A percentile compares a stretch with the other conserved stretches of the same genome.
Evolutionary conservation across 371 early-diverging fungal genomes (phyloP).

Genomic region (Dinochytrium kinnereticum): DNA sequence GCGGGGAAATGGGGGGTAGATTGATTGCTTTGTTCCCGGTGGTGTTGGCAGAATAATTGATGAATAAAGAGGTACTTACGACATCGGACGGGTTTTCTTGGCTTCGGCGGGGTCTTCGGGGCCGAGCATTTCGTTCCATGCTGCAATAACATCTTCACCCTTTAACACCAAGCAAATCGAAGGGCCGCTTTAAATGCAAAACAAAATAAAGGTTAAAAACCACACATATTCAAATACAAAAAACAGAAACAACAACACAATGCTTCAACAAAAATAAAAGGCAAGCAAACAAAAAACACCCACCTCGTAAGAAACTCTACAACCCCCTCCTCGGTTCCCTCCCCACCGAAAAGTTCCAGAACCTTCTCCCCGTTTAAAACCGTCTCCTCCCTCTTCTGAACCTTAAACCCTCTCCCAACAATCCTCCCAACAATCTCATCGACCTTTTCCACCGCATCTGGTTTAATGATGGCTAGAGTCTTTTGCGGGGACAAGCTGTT

Average conservation of each 20-base stretch:
- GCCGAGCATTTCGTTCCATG: conserved; percentile 57
- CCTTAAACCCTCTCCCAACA: conserved; percentile 47
- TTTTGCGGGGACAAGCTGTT: conserved; percentile 42
- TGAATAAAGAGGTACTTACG: conserved; percentile 30
- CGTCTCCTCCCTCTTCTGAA: conserved; percentile 55
- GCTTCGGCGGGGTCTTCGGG: conserved; percentile 55
- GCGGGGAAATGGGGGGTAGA: too few species aligned
- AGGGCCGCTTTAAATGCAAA: conserved; percentile 42
- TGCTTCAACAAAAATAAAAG: too few species aligned
- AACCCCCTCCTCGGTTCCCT: conserved; percentile 37
- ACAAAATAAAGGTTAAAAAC: not conserved
- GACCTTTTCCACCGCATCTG: conserved; percentile 44
- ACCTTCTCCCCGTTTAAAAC: conserved; percentile 41
- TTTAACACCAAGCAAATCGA: conserved; percentile 52
- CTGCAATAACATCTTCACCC: conserved; percentile 55
- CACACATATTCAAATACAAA: not conserved
- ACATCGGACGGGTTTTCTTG: conserved; percentile 44
- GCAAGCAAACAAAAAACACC: conserved; percentile 19
- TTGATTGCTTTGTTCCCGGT: too few species aligned
- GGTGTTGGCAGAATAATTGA: too few species aligned
- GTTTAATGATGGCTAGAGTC: conserved; percentile 57
- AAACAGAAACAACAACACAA: too few species aligned
- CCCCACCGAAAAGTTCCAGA: conserved; percentile 36
- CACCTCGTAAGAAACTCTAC: conserved; percentile 47
- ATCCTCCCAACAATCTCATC: conserved; percentile 54